Evolutionary conservation across 1,284 basidiomycete genomes (phyloP).

Genomic region (Trametes polyzona): DNA sequence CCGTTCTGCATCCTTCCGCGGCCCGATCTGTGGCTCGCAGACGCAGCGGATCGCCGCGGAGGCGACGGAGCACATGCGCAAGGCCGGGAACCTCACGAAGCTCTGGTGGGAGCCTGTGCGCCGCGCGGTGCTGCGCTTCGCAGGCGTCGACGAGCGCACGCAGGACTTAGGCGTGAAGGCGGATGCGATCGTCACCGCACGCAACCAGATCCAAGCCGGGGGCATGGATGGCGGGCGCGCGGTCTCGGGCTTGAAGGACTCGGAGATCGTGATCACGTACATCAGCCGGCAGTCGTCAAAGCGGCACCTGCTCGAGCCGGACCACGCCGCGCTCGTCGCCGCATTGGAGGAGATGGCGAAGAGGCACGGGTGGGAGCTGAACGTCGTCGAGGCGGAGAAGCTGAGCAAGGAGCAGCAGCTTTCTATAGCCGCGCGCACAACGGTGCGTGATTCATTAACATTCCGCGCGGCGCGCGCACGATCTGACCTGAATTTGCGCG

Average conservation of each 20-base stretch:
- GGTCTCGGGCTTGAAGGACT: constrained; percentile 25
- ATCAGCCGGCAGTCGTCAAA: constrained; percentile 67
- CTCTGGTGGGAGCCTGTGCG: constrained; percentile 76
- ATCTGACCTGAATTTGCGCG: constrained; percentile 2
- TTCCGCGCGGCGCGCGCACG: not conserved
- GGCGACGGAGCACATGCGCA: constrained; percentile 56
- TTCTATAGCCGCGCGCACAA: constrained; percentile 61
- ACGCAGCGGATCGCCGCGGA: constrained; percentile 74
- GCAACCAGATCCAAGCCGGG: constrained; percentile 4
- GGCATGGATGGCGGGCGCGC: constrained; percentile 12
- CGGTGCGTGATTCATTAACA: constrained; percentile 42
- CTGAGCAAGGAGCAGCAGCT: constrained; percentile 77
- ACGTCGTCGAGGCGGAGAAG: constrained; percentile 66
- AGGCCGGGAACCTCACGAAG: constrained; percentile 38
- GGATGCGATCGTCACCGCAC: constrained; percentile 20
- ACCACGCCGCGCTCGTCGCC: constrained; percentile 62
- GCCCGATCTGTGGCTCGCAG: constrained; percentile 57
- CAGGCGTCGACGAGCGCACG: constrained; percentile 46
- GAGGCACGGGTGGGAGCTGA: constrained; percentile 63
- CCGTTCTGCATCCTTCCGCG: constrained; percentile 75
- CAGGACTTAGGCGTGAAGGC: constrained; percentile 34
- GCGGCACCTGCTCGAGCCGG: constrained; percentile 59
- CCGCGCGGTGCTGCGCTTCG: constrained; percentile 63
- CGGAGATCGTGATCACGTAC: constrained; percentile 69
- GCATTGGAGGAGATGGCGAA: constrained; percentile 58